Evolutionary conservation across 192 early-diverging fungal species (phyloP).

Genomic region (Oehlia diaphana): DNA sequence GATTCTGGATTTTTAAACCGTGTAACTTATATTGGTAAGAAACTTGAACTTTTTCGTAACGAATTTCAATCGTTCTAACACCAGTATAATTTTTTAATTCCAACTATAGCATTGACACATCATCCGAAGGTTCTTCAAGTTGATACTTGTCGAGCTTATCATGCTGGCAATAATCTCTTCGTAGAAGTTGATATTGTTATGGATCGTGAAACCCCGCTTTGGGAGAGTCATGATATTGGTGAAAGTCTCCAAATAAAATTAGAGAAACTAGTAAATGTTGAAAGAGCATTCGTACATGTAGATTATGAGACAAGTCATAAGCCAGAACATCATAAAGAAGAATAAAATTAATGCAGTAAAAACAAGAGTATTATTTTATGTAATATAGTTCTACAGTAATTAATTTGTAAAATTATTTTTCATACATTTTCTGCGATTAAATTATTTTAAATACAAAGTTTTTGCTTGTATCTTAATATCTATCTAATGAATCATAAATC

Average conservation of each 20-base stretch:
- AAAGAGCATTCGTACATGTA: conserved; percentile 91
- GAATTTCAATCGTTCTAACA: neutral
- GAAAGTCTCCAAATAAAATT: conserved; percentile 85
- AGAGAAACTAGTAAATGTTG: conserved; percentile 82
- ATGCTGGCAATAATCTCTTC: conserved; percentile 85
- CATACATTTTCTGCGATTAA: too few species aligned
- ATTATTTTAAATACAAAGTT: too few species aligned
- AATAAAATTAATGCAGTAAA: neutral
- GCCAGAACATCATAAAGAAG: conserved; percentile 66
- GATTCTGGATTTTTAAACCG: conserved; percentile 77
- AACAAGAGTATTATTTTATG: too few species aligned
- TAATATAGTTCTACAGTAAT: too few species aligned
- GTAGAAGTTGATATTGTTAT: conserved; percentile 97
- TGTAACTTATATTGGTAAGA: conserved; percentile 75
- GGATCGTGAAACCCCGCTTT: conserved; percentile 76
- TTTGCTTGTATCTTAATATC: too few species aligned
- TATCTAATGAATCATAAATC: too few species aligned
- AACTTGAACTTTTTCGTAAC: neutral
- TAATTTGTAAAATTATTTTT: too few species aligned
- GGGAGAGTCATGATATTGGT: conserved; percentile 89
- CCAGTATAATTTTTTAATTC: neutral
- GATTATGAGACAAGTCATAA: conserved; percentile 90
- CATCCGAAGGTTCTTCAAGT: conserved; percentile 67
- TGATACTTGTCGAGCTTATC: conserved; percentile 83
- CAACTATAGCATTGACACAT: conserved; percentile 63